Evolutionary conservation across 345 rosid species (phyloP).

Genomic region (Murraya paniculata): DNA sequence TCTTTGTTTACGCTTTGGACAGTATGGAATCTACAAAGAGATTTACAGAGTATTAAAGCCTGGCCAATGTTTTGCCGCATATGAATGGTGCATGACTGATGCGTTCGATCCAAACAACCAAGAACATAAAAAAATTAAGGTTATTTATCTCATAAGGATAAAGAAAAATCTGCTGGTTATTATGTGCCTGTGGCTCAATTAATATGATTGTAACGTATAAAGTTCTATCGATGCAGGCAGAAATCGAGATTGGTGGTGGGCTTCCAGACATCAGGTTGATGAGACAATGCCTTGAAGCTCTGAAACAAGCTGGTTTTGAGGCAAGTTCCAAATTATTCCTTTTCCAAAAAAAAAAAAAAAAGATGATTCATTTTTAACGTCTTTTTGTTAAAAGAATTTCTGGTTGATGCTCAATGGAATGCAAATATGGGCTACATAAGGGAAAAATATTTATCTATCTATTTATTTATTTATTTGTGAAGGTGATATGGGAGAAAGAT

Average conservation of each 20-base stretch:
- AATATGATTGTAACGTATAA: not conserved
- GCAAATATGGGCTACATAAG: not conserved
- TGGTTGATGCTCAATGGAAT: not conserved
- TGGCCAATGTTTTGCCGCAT: conserved; percentile 86
- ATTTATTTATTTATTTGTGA: not conserved
- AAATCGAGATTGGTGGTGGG: conserved; percentile 94
- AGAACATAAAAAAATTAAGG: conserved; percentile 87
- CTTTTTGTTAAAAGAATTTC: not conserved
- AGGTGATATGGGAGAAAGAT: conserved; percentile 92
- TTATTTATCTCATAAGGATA: conserved; percentile 11
- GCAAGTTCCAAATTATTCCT: conserved; percentile 33
- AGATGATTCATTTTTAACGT: not conserved
- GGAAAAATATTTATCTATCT: not conserved
- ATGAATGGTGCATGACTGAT: conserved; percentile 99
- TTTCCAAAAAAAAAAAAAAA: too few species aligned
- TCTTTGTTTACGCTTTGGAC: conserved; percentile 16
- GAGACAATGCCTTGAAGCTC: conserved; percentile 77
- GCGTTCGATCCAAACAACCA: conserved; percentile 67
- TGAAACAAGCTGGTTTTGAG: conserved; percentile 87
- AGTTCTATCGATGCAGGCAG: conserved; percentile 45
- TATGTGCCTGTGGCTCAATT: not conserved
- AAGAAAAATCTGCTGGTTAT: not conserved
- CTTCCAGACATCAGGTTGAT: conserved; percentile 90
- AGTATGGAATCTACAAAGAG: conserved; percentile 96
- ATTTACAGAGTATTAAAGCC: conserved; percentile 93